Percentiles rank a stretch among this genome's conserved stretches.
These are phyloP conservation scores for Saturnispora sekii DNA, from an alignment of 805 yeast species.

Conservation along the genomic window DNA sequence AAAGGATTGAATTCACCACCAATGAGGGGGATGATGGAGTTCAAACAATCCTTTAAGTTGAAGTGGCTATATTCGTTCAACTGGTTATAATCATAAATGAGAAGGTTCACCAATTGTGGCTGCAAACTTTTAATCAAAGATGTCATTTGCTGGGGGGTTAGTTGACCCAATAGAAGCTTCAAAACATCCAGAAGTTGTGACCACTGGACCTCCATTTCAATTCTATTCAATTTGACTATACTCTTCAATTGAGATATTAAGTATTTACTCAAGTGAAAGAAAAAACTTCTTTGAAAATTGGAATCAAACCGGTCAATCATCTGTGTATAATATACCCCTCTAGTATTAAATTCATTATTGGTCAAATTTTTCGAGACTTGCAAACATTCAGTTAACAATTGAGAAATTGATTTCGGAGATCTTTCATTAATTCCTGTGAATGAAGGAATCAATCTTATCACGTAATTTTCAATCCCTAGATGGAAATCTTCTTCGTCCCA, in stretches of 20 bases:
- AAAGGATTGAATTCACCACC: background rate
- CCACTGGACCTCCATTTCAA: constrained; percentile 1
- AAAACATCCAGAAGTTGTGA: background rate
- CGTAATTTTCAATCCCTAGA: background rate
- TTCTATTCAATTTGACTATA: background rate
- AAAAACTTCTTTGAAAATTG: background rate
- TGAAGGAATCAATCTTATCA: background rate
- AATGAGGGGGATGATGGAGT: background rate
- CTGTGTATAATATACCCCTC: background rate
- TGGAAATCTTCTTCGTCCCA: constrained; percentile 3
- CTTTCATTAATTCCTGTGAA: constrained; percentile 1
- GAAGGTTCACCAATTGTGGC: background rate
- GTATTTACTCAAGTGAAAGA: constrained; percentile 4
- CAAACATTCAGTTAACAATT: background rate
- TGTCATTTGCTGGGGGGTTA: background rate
- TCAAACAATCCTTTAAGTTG: constrained; percentile 2
- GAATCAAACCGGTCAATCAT: background rate
- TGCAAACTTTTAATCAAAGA: constrained; percentile 1
- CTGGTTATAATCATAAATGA: constrained; percentile 2
- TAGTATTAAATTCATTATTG: background rate
- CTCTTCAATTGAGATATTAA: background rate
- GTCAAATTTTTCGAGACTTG: background rate
- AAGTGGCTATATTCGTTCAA: background rate
- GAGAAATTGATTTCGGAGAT: background rate
- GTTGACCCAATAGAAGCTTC: background rate